phyloP scores from a whole-genome alignment of 2,329 filamentous ascomycete species.

The Fusarium sp. region DNA sequence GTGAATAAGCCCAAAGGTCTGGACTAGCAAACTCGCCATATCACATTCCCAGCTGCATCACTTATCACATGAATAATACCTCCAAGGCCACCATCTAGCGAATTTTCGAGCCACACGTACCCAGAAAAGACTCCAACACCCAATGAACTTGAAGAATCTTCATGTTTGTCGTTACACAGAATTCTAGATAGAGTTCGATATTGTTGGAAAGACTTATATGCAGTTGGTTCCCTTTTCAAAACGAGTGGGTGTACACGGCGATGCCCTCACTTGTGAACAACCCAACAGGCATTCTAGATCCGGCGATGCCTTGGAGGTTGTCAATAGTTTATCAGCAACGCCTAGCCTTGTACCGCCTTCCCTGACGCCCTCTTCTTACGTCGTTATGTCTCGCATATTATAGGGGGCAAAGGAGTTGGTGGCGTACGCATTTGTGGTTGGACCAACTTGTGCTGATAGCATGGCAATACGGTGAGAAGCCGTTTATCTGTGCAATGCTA shows the following conservation, averaged over 20 bases:
- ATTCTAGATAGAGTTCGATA: neutral
- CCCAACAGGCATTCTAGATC: neutral
- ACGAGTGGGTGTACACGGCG: neutral
- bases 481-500: neutral
- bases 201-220: neutral
- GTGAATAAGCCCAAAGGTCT: neutral
- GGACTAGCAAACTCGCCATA: neutral
- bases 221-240: neutral
- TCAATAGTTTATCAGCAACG: neutral
- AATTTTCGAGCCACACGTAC: neutral
- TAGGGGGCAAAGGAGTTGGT: neutral
- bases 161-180: neutral
- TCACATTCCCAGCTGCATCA: neutral
- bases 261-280: neutral
- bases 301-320: neutral
- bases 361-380: neutral
- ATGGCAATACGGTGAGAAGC: neutral
- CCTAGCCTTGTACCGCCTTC: neutral
- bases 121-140: neutral
- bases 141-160: neutral
- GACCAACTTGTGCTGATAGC: neutral
- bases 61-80: neutral
- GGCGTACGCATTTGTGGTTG: neutral
- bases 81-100: neutral
- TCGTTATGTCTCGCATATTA: neutral